Base-by-base conservation (phyloP, 352 stramenopile genomes). In the Pythium guiyangense region DNA sequence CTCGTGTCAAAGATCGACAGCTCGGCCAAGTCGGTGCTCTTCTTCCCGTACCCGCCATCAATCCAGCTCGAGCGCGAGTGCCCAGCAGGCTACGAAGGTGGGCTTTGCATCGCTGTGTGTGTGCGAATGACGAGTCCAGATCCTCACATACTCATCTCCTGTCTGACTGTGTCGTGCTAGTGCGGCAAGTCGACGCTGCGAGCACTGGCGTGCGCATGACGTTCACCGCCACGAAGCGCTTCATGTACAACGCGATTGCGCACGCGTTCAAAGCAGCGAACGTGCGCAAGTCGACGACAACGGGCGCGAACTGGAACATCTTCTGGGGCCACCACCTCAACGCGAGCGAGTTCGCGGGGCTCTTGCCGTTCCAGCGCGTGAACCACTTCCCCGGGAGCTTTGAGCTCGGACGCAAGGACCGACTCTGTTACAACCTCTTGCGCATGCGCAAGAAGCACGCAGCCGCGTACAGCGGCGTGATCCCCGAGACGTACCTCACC, bases 301-400 rank as follows among this genome's bases (percentile, higher is more conserved):
- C 37, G 15, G 25, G 51, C 2, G 55, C 62, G 0, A 73, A 67
- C 18, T 91, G 81, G 77, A 90, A 86, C 51, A 61, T 90, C 20
- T 90, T 86, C 35, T 92, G 82, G 82, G 81, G 82, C 1, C 73
- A 86, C 9, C 82, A 89, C 50, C 47, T 92, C 2, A 88, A 84
- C n/a, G 29, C 69, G 1, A 57, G 61, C 35, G 64, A 86, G 29
- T 78, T 75, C 43, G 50, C 61, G 0, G 52, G 69, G 4, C 56
- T 92, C 4, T 26, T 78, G 4, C 65, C 77, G 12, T 77, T 84
- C 52, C 82, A 92, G 39, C 63, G 60, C 9, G 77, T 89, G 10
- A 91, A 93, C 35, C 83, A 91, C 46, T 91, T 91, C 39, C 79
- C 83, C 17, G 83, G 75, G 2, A 93, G 79, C 60, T 86, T 90